These are phyloP conservation scores for Globisporangium nunn DNA, from an alignment of 352 stramenopile genomes.

Conservation along the genomic window DNA sequence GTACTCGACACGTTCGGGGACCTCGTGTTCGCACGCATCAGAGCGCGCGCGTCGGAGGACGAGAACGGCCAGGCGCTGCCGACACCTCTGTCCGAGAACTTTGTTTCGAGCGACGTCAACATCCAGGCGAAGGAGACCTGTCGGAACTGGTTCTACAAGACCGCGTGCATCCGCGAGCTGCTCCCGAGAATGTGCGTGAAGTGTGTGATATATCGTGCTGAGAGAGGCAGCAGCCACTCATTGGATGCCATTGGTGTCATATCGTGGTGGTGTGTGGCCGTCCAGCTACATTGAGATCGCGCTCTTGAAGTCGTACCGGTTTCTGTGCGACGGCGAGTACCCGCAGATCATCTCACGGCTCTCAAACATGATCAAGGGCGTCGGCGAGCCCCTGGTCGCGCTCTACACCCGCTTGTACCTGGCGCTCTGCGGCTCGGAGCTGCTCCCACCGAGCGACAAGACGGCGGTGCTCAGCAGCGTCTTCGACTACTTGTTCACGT, in stretches of 20 bases:
- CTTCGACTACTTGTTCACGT: constrained; percentile 87
- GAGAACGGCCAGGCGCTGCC: constrained; percentile 49
- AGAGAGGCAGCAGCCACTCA: not conserved
- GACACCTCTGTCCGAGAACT: constrained; percentile 49
- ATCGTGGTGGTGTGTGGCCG: not conserved
- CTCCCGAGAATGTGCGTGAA: constrained; percentile 80
- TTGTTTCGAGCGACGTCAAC: constrained; percentile 75
- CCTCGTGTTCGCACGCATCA: constrained; percentile 84
- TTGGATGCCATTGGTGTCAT: no score
- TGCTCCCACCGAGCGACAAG: constrained; percentile 37
- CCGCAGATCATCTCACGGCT: constrained; percentile 72
- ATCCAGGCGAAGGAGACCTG: constrained; percentile 88
- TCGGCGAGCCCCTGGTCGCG: constrained; percentile 84
- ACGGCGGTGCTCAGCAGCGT: constrained; percentile 62
- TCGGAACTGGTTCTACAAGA: constrained; percentile 95
- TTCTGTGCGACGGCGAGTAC: constrained; percentile 88
- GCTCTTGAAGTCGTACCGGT: constrained; percentile 85
- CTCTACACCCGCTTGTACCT: constrained; percentile 86
- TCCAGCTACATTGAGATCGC: constrained; percentile 83
- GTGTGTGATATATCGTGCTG: not conserved
- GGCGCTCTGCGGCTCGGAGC: constrained; percentile 51
- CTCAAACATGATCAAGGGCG: constrained; percentile 86
- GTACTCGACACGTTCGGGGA: constrained; percentile 83
- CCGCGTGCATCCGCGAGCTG: constrained; percentile 88
- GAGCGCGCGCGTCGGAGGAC: constrained; percentile 49